These are phyloP conservation scores for Talaromyces borbonicus DNA, from an alignment of 495 filamentous ascomycete species.

Conservation along the genomic window DNA sequence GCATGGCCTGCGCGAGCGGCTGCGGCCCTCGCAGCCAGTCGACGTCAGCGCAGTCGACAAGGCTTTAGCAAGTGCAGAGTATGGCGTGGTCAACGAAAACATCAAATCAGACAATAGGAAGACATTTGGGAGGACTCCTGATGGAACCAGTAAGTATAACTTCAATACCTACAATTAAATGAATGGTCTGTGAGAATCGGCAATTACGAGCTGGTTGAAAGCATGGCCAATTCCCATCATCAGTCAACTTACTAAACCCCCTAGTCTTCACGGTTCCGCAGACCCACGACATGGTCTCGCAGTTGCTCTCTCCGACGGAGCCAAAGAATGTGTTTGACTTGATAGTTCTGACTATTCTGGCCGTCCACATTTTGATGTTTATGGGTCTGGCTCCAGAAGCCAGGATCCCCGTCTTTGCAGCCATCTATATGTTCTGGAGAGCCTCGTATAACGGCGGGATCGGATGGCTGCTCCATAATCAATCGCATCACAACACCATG, in stretches of 20 bases:
- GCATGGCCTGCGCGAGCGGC: constrained; percentile 39
- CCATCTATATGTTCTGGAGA: constrained; percentile 86
- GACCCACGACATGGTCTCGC: constrained; percentile 98
- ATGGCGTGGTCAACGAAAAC: constrained; percentile 26
- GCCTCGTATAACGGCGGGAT: constrained; percentile 88
- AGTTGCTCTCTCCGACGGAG: constrained; percentile 86
- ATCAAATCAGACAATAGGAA: constrained; percentile 47
- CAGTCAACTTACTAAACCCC: too few species aligned
- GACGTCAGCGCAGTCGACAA: constrained; percentile 26
- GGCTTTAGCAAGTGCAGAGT: constrained; percentile 14
- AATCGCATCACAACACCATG: constrained; percentile 79
- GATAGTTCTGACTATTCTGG: constrained; percentile 72
- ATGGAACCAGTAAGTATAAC: constrained; percentile 80
- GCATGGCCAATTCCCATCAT: too few species aligned
- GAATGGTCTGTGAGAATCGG: too few species aligned
- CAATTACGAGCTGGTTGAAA: too few species aligned
- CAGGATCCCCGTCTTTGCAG: constrained; percentile 65
- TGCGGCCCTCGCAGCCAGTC: constrained; percentile 19
- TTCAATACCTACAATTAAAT: too few species aligned
- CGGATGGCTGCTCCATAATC: constrained; percentile 76
- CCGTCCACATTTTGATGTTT: constrained; percentile 57
- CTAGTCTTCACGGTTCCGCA: constrained; percentile 91
- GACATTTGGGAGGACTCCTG: constrained; percentile 86
- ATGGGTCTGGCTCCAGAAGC: constrained; percentile 57
- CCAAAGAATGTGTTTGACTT: constrained; percentile 89